Evolutionary conservation across 192 early-diverging fungal species (phyloP).

Genomic region (Helicostylum pulchrum): DNA sequence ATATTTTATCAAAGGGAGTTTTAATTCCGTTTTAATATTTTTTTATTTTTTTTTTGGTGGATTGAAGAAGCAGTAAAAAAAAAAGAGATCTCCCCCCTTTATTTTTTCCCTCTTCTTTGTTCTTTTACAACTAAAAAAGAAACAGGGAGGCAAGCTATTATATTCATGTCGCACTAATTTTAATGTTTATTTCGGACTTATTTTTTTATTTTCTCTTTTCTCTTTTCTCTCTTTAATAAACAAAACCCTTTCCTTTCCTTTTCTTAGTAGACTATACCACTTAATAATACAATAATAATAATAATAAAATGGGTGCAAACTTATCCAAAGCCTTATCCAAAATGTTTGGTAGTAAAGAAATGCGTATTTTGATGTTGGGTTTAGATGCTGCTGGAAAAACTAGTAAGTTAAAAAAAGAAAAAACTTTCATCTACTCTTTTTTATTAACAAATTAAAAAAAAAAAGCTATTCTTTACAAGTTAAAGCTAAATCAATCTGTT

Average conservation of each 20-base stretch:
- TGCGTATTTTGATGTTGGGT: slow-evolving; percentile 95
- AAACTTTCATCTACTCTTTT: not conserved
- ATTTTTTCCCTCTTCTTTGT: too few relatives aligned
- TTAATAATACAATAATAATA: not conserved
- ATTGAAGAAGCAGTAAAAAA: not conserved
- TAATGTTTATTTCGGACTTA: not conserved
- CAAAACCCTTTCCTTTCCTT: slow-evolving; percentile 8
- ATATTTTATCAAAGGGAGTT: too few relatives aligned
- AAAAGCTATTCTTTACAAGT: slow-evolving; percentile 92
- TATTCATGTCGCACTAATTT: too few relatives aligned
- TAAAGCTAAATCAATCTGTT: slow-evolving; percentile 97
- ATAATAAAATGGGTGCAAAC: slow-evolving; percentile 69
- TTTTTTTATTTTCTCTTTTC: slow-evolving; percentile 7
- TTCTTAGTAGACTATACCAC: not conserved
- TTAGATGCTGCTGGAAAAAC: slow-evolving; percentile 93
- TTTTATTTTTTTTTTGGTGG: not conserved
- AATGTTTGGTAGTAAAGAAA: slow-evolving; percentile 91
- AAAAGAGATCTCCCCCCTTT: not conserved
- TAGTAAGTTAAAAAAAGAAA: slow-evolving; percentile 41
- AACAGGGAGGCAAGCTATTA: slow-evolving; percentile 33
- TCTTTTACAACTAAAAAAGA: slow-evolving; percentile 11
- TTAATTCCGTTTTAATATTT: not conserved
- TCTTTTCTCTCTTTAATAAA: slow-evolving; percentile 1
- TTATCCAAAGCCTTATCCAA: slow-evolving; percentile 71
- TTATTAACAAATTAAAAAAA: not conserved